These are phyloP conservation scores for Solanum phureja DNA, from an alignment of 257 asterid genomes.

Conservation along the genomic window DNA sequence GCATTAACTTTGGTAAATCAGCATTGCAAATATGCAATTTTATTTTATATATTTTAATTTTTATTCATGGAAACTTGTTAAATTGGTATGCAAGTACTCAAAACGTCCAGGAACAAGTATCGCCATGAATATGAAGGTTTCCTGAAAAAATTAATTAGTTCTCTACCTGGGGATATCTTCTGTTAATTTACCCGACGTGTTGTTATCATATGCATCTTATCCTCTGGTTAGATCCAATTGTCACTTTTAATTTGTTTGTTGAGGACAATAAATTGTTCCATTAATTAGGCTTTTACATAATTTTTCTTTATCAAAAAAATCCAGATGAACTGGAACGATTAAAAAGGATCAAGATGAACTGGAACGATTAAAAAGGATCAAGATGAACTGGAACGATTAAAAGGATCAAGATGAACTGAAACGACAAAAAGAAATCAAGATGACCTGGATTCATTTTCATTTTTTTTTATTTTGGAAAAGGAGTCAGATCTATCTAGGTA, in stretches of 20 bases:
- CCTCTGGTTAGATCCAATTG: background rate
- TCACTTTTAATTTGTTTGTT: background rate
- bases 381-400: background rate
- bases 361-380: background rate
- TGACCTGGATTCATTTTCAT: background rate
- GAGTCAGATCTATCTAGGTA: background rate
- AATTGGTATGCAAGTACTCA: background rate
- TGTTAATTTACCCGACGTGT: background rate
- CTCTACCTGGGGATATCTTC: background rate
- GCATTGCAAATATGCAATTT: background rate
- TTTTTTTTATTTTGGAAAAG: background rate
- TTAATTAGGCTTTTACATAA: background rate
- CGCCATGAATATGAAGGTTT: background rate
- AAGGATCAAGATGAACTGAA: background rate
- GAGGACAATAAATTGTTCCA: background rate
- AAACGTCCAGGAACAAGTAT: background rate
- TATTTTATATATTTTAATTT: background rate
- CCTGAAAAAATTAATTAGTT: background rate
- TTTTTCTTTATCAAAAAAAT: background rate
- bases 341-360: background rate
- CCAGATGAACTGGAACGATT: background rate
- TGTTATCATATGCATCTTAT: background rate
- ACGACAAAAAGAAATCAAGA: background rate
- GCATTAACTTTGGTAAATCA: constrained; percentile 62
- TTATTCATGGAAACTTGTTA: background rate